Conservation (phyloP, 176 grass and related monocot genomes). For the Dactylis glomerata region DNA sequence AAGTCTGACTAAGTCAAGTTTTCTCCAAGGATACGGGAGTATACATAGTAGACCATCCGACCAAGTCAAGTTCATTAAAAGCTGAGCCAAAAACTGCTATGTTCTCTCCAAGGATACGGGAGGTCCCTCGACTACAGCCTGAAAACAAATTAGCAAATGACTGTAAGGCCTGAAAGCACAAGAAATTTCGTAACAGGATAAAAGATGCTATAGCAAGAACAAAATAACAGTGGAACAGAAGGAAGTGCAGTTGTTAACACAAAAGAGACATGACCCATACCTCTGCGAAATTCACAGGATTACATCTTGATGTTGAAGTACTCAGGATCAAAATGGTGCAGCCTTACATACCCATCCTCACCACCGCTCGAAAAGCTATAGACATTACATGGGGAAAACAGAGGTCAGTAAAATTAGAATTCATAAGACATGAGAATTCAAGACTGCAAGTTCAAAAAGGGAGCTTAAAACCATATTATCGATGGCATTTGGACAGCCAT, state of each 20-base stretch:
- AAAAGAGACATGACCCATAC: background rate
- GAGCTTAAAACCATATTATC: background rate
- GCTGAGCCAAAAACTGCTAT: background rate
- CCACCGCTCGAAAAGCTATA: constrained; percentile 79
- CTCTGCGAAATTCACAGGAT: background rate
- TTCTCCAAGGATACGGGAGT: background rate
- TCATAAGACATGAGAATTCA: background rate
- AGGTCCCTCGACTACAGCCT: background rate
- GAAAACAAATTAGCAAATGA: background rate
- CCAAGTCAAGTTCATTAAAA: background rate
- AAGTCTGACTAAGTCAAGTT: background rate
- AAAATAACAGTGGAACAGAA: too few relatives aligned
- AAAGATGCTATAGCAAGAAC: background rate
- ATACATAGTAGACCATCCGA: background rate
- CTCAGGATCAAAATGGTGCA: constrained; percentile 84
- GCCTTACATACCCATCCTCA: constrained; percentile 91
- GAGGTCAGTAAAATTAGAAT: background rate
- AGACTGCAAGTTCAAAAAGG: background rate
- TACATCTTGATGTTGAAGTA: constrained; percentile 88
- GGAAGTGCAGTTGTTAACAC: too few relatives aligned
- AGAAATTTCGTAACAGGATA: background rate
- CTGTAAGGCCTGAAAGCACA: background rate
- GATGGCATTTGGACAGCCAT: background rate
- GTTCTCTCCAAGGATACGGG: background rate
- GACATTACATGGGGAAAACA: background rate